Evolutionary conservation across 768 basidiomycete genomes (phyloP).

Genomic region (Candolleomyces eurysporus): DNA sequence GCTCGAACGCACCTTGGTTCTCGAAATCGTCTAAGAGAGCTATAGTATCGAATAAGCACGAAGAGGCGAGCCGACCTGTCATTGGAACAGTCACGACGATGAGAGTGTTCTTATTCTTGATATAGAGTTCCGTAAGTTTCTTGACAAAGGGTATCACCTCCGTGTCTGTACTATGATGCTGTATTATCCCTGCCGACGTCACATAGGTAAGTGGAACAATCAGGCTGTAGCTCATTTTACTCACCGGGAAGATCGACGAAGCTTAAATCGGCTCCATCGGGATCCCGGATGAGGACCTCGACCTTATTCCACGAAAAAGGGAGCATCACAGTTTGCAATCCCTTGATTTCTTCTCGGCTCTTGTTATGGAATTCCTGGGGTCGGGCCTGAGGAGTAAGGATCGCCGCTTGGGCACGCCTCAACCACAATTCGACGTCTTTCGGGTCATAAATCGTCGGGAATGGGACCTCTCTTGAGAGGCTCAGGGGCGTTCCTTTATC

Average conservation of each 20-base stretch:
- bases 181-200: conserved; percentile 50
- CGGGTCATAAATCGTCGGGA: conserved; percentile 44
- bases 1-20: no score
- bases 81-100: conserved; percentile 68
- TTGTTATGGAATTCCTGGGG: conserved; percentile 5
- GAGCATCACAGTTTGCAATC: not conserved
- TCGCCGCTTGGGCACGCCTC: conserved; percentile 58
- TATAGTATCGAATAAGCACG: no score
- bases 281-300: conserved; percentile 43
- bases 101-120: conserved; percentile 47
- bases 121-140: conserved; percentile 45
- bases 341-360: conserved; percentile 9
- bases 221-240: not conserved
- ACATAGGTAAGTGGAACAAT: conserved; percentile 8
- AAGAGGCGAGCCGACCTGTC: conserved; percentile 38
- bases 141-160: conserved; percentile 40
- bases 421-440: conserved; percentile 48
- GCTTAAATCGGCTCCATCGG: conserved; percentile 42
- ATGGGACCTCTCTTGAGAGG: conserved; percentile 18
- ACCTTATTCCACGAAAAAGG: conserved; percentile 53
- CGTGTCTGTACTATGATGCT: conserved; percentile 41
- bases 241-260: conserved; percentile 36
- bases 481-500: no score
- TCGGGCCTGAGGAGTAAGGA: conserved; percentile 39
- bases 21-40: no score